Percentiles rank a stretch among this genome's conserved stretches.
phyloP scores from a whole-genome alignment of 176 grass and related monocot genomes.

The Aechmea fasciata region DNA sequence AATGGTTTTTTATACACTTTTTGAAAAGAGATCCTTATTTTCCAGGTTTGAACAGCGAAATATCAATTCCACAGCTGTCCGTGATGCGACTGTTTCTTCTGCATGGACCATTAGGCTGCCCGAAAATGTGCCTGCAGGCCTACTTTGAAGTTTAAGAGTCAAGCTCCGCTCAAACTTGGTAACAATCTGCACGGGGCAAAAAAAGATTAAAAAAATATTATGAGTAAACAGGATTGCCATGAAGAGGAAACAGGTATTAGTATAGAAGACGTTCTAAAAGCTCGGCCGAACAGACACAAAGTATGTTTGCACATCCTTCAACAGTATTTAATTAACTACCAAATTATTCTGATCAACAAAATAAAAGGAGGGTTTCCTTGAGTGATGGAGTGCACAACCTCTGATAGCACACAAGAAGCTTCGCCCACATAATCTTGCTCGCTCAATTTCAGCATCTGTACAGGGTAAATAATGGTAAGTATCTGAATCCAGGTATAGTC shows the following conservation, averaged over 20 bases:
- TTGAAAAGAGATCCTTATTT: conserved; percentile 81
- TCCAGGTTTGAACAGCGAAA: conserved; percentile 52
- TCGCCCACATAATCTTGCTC: conserved; percentile 86
- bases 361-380: background rate
- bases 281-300: background rate
- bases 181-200: conserved; percentile 50
- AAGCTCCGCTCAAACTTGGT: conserved; percentile 58
- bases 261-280: background rate
- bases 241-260: background rate
- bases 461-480: conserved; percentile 12
- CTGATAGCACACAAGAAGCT: conserved; percentile 64
- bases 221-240: background rate
- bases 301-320: too few species aligned
- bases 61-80: conserved; percentile 59
- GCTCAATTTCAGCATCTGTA: conserved; percentile 65
- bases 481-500: background rate
- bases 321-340: background rate
- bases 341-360: background rate
- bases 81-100: conserved; percentile 73
- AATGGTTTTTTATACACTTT: conserved; percentile 55
- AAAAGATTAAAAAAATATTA: conserved; percentile 10
- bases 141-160: conserved; percentile 49
- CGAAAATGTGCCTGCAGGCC: conserved; percentile 25
- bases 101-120: conserved; percentile 64
- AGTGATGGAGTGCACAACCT: conserved; percentile 42